These are phyloP conservation scores for Hemileccinum rubropunctum DNA, from an alignment of 768 basidiomycete genomes.

Conservation along the genomic window DNA sequence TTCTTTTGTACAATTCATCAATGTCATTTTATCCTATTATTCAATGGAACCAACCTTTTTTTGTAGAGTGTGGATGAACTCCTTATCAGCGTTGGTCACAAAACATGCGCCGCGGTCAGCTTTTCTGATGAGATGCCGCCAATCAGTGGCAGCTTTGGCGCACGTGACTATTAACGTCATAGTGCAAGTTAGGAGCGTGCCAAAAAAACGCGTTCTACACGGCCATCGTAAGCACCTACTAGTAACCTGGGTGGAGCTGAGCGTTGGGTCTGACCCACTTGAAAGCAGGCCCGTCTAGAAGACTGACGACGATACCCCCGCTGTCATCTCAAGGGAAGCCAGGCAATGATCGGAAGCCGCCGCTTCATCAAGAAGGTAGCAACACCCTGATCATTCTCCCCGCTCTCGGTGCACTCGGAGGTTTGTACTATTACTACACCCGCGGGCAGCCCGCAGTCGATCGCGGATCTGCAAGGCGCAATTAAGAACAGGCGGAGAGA, in stretches of 20 bases:
- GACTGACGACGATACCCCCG: conserved; percentile 14
- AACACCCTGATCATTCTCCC: conserved; percentile 31
- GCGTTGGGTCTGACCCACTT: background rate
- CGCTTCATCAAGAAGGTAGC: conserved; percentile 13
- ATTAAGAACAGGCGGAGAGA: conserved; percentile 32
- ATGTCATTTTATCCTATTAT: too few species aligned
- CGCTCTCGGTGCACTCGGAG: conserved; percentile 34
- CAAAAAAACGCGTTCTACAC: too few species aligned
- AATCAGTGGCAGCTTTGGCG: too few species aligned
- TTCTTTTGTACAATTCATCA: too few species aligned
- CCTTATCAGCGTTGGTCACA: too few species aligned
- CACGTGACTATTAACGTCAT: background rate
- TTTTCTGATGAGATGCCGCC: too few species aligned
- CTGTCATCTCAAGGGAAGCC: conserved; percentile 11
- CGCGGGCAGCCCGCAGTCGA: conserved; percentile 18
- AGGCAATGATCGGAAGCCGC: background rate
- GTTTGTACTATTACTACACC: conserved; percentile 38
- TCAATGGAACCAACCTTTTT: too few species aligned
- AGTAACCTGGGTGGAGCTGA: background rate
- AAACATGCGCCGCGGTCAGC: too few species aligned
- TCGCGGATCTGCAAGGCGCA: conserved; percentile 23
- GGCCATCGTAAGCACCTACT: conserved; percentile 7
- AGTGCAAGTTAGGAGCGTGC: background rate
- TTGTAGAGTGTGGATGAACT: too few species aligned
- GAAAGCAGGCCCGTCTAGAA: conserved; percentile 10